Percentiles rank a stretch among this genome's conserved stretches.
These are phyloP conservation scores for Datura wrightii DNA, from an alignment of 257 asterid genomes.

Conservation along the genomic window DNA sequence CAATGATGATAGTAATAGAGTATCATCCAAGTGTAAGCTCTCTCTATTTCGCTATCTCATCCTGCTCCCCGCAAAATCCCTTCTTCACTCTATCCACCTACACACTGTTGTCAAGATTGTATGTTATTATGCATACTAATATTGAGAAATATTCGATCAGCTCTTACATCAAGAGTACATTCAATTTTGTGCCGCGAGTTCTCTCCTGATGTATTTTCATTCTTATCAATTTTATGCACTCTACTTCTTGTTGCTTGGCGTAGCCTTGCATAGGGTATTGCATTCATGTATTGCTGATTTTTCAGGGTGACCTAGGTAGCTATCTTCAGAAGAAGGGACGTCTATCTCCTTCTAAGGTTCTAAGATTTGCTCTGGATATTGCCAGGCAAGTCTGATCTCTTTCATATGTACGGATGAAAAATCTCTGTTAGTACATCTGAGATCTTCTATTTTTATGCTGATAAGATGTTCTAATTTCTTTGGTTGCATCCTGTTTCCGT, in stretches of 20 bases:
- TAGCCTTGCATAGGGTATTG: not conserved
- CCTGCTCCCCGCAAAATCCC: not conserved
- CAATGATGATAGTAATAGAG: slow-evolving; percentile 97
- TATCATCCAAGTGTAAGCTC: slow-evolving; percentile 74
- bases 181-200: not conserved
- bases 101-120: not conserved
- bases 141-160: not conserved
- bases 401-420: slow-evolving; percentile 15
- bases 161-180: not conserved
- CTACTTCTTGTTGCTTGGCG: not conserved
- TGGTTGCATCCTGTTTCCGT: not conserved
- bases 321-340: slow-evolving; percentile 94
- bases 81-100: not conserved
- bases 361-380: slow-evolving; percentile 86
- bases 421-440: not conserved
- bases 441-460: not conserved
- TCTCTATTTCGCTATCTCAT: slow-evolving; percentile 40
- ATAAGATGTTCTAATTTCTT: not conserved
- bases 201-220: not conserved
- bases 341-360: slow-evolving; percentile 79
- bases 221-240: not conserved
- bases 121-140: not conserved
- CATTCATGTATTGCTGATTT: slow-evolving; percentile 35
- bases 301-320: slow-evolving; percentile 81
- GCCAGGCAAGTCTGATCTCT: slow-evolving; percentile 67